phyloP scores from a whole-genome alignment of 192 early-diverging fungal species.

The Coemansia sp. region DNA sequence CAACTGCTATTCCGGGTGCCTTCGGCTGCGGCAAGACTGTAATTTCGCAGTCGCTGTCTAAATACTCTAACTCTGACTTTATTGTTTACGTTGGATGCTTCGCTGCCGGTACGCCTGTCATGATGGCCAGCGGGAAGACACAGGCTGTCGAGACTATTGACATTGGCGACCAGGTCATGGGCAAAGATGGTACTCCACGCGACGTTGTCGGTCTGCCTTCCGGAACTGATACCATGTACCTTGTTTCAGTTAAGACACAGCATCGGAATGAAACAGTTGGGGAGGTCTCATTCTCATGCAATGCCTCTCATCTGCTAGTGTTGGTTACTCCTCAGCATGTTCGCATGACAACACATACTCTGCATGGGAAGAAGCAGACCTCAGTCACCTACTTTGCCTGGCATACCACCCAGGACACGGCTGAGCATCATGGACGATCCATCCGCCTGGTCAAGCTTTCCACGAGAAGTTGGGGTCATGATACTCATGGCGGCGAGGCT shows the following conservation, averaged over 20 bases:
- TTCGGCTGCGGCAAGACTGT: slow-evolving; percentile 99
- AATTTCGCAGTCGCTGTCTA: slow-evolving; percentile 98
- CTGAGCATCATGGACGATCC: not conserved
- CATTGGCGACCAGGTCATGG: slow-evolving; percentile 40
- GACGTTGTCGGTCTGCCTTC: slow-evolving; percentile 44
- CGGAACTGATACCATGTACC: slow-evolving; percentile 47
- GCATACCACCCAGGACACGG: slow-evolving; percentile 5
- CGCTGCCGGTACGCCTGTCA: slow-evolving; percentile 59
- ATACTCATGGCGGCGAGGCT: not conserved
- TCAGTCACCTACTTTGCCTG: slow-evolving; percentile 29
- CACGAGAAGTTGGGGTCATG: not conserved
- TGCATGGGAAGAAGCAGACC: slow-evolving; percentile 12
- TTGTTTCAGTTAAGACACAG: slow-evolving; percentile 13
- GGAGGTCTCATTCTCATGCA: slow-evolving; percentile 31
- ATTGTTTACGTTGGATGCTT: slow-evolving; percentile 97
- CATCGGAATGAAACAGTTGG: slow-evolving; percentile 3
- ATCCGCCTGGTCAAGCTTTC: not conserved
- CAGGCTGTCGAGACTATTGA: slow-evolving; percentile 32
- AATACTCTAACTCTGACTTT: slow-evolving; percentile 99
- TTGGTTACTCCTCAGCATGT: slow-evolving; percentile 32
- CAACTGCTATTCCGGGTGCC: slow-evolving; percentile 98
- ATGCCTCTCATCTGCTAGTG: slow-evolving; percentile 43
- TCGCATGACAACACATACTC: not conserved
- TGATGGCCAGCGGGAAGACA: slow-evolving; percentile 56
- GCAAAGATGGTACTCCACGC: slow-evolving; percentile 45